Percentiles rank a stretch among this genome's conserved stretches.
phyloP scores from a whole-genome alignment of 1,139 yeast genomes.

The Sugiyamaella neomexicana region DNA sequence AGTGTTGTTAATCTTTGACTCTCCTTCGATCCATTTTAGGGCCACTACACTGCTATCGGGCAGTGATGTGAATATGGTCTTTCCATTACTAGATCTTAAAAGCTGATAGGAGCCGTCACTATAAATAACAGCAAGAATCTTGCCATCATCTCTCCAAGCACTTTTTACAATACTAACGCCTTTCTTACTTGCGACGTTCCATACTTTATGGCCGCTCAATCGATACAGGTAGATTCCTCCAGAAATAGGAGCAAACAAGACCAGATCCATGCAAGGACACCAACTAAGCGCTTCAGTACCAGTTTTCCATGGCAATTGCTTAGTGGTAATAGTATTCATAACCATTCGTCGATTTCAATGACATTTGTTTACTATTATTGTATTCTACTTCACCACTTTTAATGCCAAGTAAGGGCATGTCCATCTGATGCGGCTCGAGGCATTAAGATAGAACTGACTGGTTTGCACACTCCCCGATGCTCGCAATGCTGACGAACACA shows the following conservation, averaged over 20 bases:
- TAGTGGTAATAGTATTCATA: conserved; percentile 18
- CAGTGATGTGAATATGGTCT: conserved; percentile 23
- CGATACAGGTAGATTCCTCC: conserved; percentile 54
- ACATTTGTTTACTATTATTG: background rate
- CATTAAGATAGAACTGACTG: too few relatives aligned
- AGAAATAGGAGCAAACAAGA: conserved; percentile 48
- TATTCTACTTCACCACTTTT: conserved; percentile 6
- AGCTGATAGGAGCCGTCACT: conserved; percentile 49
- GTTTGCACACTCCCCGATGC: too few relatives aligned
- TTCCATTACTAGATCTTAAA: conserved; percentile 54
- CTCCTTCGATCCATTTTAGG: conserved; percentile 19
- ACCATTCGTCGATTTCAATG: background rate
- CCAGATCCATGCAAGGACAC: conserved; percentile 58
- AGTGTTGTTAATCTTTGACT: background rate
- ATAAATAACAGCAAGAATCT: conserved; percentile 49
- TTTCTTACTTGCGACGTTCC: conserved; percentile 43
- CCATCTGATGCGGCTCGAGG: too few relatives aligned
- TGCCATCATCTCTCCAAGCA: conserved; percentile 43
- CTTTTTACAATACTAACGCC: conserved; percentile 7
- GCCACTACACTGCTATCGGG: background rate
- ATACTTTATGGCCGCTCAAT: conserved; percentile 56
- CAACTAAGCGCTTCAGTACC: conserved; percentile 49
- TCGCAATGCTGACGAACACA: too few relatives aligned
- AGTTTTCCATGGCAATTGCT: conserved; percentile 34
- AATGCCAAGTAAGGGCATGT: background rate